phyloP scores from a whole-genome alignment of 129 eudicot species.

The Flaveria robusta region DNA sequence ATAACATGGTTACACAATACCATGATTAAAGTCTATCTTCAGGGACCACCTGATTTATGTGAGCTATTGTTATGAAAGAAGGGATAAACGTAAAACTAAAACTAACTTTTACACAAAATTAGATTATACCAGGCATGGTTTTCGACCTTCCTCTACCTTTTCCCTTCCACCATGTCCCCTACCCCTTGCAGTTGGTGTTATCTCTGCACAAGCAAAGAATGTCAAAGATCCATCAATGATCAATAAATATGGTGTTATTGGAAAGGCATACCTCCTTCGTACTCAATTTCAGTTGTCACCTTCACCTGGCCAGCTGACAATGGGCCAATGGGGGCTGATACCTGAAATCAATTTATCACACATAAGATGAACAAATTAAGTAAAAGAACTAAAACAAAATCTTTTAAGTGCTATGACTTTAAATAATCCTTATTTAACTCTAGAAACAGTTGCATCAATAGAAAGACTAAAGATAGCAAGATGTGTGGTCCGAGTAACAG shows the following conservation, averaged over 20 bases:
- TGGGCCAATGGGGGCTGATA: constrained; percentile 84
- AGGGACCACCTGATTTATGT: too few species aligned
- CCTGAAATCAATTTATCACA: constrained; percentile 33
- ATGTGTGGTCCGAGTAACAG: not conserved
- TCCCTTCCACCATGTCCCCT: constrained; percentile 85
- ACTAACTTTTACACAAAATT: not conserved
- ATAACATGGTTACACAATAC: too few species aligned
- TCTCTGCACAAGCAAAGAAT: constrained; percentile 52
- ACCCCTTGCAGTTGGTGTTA: constrained; percentile 70
- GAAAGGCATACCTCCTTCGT: constrained; percentile 62
- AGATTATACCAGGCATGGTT: constrained; percentile 48
- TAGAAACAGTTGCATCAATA: not conserved
- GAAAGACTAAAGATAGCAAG: not conserved
- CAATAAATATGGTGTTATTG: not conserved
- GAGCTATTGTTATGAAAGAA: too few species aligned
- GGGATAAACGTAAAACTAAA: not conserved
- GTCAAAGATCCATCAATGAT: not conserved
- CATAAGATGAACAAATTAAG: too few species aligned
- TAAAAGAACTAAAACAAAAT: not conserved
- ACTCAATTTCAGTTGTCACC: constrained; percentile 57
- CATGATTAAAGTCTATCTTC: too few species aligned
- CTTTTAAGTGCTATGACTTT: not conserved
- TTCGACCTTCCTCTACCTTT: constrained; percentile 68
- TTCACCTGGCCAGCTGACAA: constrained; percentile 91
- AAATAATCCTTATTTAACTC: not conserved